These are phyloP conservation scores for Sanghuangporus sanghuang DNA, from an alignment of 1,284 basidiomycete genomes.

Conservation along the genomic window DNA sequence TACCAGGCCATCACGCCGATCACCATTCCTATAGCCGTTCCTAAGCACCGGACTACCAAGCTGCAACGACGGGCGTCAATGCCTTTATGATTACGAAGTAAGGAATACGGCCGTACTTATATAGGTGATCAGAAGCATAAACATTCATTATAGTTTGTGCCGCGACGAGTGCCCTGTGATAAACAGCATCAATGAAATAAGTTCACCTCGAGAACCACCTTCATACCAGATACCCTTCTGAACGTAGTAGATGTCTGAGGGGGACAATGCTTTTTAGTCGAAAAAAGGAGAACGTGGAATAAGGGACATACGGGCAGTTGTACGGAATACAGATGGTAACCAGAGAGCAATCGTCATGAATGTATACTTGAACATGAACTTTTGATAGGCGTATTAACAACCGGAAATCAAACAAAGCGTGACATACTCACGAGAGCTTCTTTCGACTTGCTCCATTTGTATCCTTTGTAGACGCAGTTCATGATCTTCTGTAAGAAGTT, in stretches of 20 bases:
- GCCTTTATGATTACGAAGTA: constrained; percentile 15
- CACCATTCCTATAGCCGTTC: constrained; percentile 39
- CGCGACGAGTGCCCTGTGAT: constrained; percentile 59
- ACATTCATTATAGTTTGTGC: constrained; percentile 59
- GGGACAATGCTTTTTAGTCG: background rate
- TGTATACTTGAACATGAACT: constrained; percentile 55
- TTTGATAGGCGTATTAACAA: background rate
- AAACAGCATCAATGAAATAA: background rate
- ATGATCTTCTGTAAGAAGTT: constrained; percentile 37
- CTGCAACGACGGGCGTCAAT: background rate
- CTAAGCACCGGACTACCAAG: constrained; percentile 34
- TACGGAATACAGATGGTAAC: constrained; percentile 44
- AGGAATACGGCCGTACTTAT: constrained; percentile 32
- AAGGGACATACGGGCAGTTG: constrained; percentile 37
- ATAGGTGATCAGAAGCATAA: constrained; percentile 58
- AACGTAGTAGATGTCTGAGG: constrained; percentile 37
- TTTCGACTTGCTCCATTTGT: constrained; percentile 38
- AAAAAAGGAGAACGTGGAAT: background rate
- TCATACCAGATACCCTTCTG: constrained; percentile 39
- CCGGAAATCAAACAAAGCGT: background rate
- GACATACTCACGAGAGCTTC: constrained; percentile 36
- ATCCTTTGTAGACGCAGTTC: constrained; percentile 30
- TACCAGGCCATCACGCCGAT: constrained; percentile 57
- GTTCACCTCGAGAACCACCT: background rate
- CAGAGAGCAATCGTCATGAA: constrained; percentile 50